These are phyloP conservation scores for Xylaria longipes DNA, from an alignment of 495 filamentous ascomycete species.

Conservation along the genomic window DNA sequence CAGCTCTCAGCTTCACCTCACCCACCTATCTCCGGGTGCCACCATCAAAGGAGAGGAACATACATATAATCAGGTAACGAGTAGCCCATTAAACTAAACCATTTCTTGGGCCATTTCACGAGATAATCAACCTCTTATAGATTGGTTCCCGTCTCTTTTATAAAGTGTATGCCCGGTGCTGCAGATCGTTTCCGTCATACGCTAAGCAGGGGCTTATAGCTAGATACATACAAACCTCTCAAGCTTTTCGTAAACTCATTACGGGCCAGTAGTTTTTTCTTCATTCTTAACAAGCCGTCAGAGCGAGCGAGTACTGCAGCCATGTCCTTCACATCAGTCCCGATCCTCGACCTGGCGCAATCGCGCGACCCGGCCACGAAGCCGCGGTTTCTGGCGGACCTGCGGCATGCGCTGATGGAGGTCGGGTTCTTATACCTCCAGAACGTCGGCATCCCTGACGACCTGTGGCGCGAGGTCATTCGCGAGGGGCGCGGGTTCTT, in stretches of 20 bases:
- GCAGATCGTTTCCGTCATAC: background rate
- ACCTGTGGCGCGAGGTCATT: slow-evolving; percentile 71
- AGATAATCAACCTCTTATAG: background rate
- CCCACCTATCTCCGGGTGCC: slow-evolving; percentile 26
- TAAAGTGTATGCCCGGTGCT: background rate
- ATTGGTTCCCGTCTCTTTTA: background rate
- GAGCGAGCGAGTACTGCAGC: background rate
- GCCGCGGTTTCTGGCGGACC: slow-evolving; percentile 69
- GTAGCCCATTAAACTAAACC: background rate
- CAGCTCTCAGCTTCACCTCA: slow-evolving; percentile 31
- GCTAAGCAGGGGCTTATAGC: background rate
- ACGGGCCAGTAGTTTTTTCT: background rate
- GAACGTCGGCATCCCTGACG: slow-evolving; percentile 76
- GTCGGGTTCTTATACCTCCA: slow-evolving; percentile 93
- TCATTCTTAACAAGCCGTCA: background rate
- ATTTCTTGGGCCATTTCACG: background rate
- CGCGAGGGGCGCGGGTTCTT: slow-evolving; percentile 77
- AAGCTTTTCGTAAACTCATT: background rate
- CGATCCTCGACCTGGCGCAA: slow-evolving; percentile 78
- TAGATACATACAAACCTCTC: background rate
- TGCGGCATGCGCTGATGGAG: slow-evolving; percentile 83
- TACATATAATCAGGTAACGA: background rate
- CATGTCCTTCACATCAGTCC: slow-evolving; percentile 77
- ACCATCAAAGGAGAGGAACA: background rate
- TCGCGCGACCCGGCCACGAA: slow-evolving; percentile 71